Conservation (phyloP, 495 filamentous ascomycete genomes). For the Trichoderma gamsii region DNA sequence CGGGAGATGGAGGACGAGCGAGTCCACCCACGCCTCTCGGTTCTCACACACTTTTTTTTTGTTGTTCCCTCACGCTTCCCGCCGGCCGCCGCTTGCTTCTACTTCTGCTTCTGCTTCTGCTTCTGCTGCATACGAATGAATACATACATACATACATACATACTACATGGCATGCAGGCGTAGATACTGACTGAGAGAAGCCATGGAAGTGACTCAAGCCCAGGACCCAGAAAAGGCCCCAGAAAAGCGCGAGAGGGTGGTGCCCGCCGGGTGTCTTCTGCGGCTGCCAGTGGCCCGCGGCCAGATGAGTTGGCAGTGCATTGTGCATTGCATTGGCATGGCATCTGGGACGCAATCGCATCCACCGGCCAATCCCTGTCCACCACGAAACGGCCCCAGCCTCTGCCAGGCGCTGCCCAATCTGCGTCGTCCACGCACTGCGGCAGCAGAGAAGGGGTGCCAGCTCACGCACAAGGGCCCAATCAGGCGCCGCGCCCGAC, state of each 20-base stretch:
- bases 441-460: constrained; percentile 9
- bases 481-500: constrained; percentile 13
- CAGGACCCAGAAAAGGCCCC: not conserved
- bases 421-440: constrained; percentile 13
- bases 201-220: not conserved
- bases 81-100: too few relatives aligned
- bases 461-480: constrained; percentile 14
- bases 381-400: constrained; percentile 13
- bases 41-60: not conserved
- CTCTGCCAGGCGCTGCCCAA: not conserved
- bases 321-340: constrained; percentile 11
- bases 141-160: not conserved
- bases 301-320: constrained; percentile 10
- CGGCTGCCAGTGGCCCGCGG: not conserved
- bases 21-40: not conserved
- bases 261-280: not conserved
- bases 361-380: constrained; percentile 13
- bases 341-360: constrained; percentile 12
- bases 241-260: not conserved
- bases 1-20: not conserved
- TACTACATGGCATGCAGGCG: not conserved
- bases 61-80: not conserved
- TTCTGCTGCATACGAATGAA: not conserved
- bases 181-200: not conserved
- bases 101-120: too few relatives aligned